Conservation (phyloP, 495 filamentous ascomycete genomes). For the Talaromyces borbonicus region DNA sequence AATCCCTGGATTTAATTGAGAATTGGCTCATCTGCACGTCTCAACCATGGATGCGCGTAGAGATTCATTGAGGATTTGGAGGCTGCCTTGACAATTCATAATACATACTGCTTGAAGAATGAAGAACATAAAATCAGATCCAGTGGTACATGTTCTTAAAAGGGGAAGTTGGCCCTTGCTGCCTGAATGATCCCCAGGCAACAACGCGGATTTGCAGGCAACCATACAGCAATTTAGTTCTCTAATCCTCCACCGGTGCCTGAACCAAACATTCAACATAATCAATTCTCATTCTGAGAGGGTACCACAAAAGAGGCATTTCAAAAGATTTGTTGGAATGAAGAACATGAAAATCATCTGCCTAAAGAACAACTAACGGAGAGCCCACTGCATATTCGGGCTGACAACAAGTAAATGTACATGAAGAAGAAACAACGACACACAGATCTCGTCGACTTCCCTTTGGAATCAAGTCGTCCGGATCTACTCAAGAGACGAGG, state of each 20-base stretch:
- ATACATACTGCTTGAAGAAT: neutral
- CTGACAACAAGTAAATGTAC: no score
- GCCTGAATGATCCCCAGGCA: conserved; percentile 2
- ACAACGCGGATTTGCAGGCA: neutral
- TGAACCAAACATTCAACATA: neutral
- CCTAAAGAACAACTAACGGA: no score
- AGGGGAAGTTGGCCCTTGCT: neutral
- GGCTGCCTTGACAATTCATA: no score
- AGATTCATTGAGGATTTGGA: no score
- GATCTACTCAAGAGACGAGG: neutral
- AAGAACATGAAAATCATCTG: no score
- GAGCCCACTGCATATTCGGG: no score
- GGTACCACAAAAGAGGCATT: neutral
- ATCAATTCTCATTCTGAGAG: neutral
- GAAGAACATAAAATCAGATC: neutral
- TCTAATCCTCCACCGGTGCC: neutral
- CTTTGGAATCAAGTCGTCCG: neutral
- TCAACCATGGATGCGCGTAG: no score
- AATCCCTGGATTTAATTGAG: no score
- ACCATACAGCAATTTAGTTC: neutral
- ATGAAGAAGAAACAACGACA: no score
- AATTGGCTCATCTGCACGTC: no score
- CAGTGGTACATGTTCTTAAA: neutral
- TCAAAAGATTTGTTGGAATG: neutral
- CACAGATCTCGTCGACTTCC: no score